phyloP scores from a whole-genome alignment of 495 filamentous ascomycete species.

The Wilcoxina mikolae region DNA sequence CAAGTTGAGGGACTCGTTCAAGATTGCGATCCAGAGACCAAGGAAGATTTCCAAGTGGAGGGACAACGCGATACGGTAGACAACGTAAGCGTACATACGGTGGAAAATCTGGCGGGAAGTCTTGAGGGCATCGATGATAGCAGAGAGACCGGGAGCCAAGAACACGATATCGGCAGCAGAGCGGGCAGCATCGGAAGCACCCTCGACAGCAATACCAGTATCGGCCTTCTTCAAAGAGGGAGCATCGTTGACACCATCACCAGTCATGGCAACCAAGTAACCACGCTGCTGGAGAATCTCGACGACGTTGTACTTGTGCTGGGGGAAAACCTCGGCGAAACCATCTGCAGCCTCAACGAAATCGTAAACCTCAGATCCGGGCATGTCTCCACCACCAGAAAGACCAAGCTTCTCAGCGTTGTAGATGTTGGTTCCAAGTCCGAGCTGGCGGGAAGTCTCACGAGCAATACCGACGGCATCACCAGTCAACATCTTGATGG shows the following conservation, averaged over 20 bases:
- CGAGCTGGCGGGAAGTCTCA: slow-evolving; percentile 78
- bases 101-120: slow-evolving; percentile 92
- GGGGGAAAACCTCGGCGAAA: slow-evolving; percentile 90
- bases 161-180: slow-evolving; percentile 92
- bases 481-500: slow-evolving; percentile 94
- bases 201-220: slow-evolving; percentile 86
- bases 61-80: slow-evolving; percentile 87
- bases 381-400: slow-evolving; percentile 70
- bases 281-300: slow-evolving; percentile 94
- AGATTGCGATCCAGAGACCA: slow-evolving; percentile 75
- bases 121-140: slow-evolving; percentile 87
- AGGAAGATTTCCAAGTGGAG: slow-evolving; percentile 82
- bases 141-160: slow-evolving; percentile 75
- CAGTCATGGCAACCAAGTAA: slow-evolving; percentile 94
- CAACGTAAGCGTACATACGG: slow-evolving; percentile 92
- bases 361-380: slow-evolving; percentile 81
- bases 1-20: slow-evolving; percentile 70
- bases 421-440: slow-evolving; percentile 87
- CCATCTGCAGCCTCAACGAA: slow-evolving; percentile 92
- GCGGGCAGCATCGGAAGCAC: slow-evolving; percentile 80
- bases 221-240: slow-evolving; percentile 94
- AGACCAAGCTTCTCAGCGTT: slow-evolving; percentile 77
- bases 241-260: slow-evolving; percentile 95
- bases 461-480: slow-evolving; percentile 86
- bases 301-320: slow-evolving; percentile 96